Evolutionary conservation across 1,284 basidiomycete genomes (phyloP).

Genomic region (Anthracocystis setariae): DNA sequence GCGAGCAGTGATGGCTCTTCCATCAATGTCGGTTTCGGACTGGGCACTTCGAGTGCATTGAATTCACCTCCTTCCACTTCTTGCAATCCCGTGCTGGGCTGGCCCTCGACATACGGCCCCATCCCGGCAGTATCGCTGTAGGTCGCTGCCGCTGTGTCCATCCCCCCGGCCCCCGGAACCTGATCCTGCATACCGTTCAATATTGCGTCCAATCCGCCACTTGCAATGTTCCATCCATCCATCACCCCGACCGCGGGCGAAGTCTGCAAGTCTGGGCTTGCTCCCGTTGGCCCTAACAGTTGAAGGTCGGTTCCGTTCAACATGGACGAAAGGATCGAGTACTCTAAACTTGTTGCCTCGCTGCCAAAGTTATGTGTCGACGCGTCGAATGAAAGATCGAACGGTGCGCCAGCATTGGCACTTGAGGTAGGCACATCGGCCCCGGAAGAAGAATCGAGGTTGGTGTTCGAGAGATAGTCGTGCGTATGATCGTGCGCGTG

Average conservation of each 20-base stretch:
- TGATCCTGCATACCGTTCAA: conserved; percentile 15
- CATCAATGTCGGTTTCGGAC: conserved; percentile 33
- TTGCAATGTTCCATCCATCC: conserved; percentile 53
- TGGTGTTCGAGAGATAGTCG: conserved; percentile 47
- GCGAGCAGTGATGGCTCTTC: conserved; percentile 21
- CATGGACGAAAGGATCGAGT: conserved; percentile 89
- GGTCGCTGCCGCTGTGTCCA: conserved; percentile 37
- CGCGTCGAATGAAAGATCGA: conserved; percentile 73
- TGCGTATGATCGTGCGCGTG: conserved; percentile 45
- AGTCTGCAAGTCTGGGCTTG: conserved; percentile 52
- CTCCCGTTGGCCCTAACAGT: conserved; percentile 41
- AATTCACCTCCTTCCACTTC: conserved; percentile 26
- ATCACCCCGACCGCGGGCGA: conserved; percentile 53
- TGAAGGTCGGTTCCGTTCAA: conserved; percentile 69
- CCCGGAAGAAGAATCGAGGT: conserved; percentile 29
- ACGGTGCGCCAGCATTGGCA: conserved; percentile 15
- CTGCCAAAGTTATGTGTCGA: conserved; percentile 79
- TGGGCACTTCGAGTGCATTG: conserved; percentile 56
- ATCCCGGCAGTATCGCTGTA: conserved; percentile 42
- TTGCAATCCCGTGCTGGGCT: conserved; percentile 15
- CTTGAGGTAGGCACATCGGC: conserved; percentile 12
- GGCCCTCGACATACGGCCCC: conserved; percentile 14
- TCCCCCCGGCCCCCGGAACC: conserved; percentile 22
- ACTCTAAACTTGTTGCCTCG: conserved; percentile 88
- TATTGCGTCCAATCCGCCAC: conserved; percentile 30